phyloP scores from a whole-genome alignment of 208 protist genomes.

The Crithidia bombi region DNA sequence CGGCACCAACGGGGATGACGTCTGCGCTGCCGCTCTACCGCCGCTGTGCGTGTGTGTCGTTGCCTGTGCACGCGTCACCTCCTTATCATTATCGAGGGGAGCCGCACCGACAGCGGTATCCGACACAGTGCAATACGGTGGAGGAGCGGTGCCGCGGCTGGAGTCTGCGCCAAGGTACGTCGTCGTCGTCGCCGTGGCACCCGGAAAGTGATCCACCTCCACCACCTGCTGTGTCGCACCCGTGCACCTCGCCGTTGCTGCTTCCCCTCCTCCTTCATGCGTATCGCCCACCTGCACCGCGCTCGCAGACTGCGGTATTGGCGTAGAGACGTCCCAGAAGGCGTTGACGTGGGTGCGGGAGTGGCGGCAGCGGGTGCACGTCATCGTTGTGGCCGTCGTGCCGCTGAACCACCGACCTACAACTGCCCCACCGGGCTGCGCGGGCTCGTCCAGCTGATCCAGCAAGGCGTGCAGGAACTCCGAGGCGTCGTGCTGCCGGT shows the following conservation, averaged over 20 bases:
- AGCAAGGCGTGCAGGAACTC: conserved; percentile 72
- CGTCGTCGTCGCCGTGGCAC: conserved; percentile 26
- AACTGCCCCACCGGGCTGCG: conserved; percentile 25
- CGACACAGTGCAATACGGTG: background rate
- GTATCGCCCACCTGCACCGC: background rate
- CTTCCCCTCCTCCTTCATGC: background rate
- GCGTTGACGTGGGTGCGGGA: conserved; percentile 35
- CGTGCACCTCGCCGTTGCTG: background rate
- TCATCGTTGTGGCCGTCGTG: conserved; percentile 40
- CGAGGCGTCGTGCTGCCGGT: conserved; percentile 77
- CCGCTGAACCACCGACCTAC: conserved; percentile 69
- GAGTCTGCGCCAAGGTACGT: conserved; percentile 9
- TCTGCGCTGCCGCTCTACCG: too few species aligned
- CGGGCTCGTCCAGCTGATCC: conserved; percentile 52
- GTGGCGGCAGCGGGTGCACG: conserved; percentile 42
- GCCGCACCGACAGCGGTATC: background rate
- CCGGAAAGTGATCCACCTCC: conserved; percentile 22
- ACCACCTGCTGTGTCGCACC: background rate
- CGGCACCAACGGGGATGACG: too few species aligned
- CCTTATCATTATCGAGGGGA: background rate
- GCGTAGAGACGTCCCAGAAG: conserved; percentile 59
- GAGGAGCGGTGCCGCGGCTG: background rate
- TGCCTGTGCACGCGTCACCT: background rate
- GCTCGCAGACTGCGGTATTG: conserved; percentile 5
- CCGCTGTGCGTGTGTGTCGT: too few species aligned